Evolutionary conservation across 1,284 basidiomycete genomes (phyloP).

Genomic region (Microbotryomycetes sp.): DNA sequence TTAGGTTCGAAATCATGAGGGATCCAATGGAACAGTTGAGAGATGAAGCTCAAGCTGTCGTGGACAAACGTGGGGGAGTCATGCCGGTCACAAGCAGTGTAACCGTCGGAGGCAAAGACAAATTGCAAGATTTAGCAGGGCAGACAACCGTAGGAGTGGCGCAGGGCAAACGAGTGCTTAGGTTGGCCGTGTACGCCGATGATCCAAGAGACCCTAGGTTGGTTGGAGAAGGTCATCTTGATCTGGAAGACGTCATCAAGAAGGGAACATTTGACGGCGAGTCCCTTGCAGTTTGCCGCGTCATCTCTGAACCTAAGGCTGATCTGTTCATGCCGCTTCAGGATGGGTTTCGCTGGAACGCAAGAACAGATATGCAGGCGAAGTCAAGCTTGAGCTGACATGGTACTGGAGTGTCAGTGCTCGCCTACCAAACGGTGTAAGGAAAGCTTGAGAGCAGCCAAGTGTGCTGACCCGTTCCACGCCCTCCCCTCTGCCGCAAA

Average conservation of each 20-base stretch:
- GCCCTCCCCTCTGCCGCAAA: too few species aligned
- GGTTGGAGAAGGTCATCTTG: constrained; percentile 83
- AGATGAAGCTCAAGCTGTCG: constrained; percentile 45
- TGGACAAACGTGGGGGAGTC: constrained; percentile 50
- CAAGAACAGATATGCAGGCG: constrained; percentile 88
- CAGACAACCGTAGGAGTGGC: constrained; percentile 55
- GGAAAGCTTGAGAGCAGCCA: too few species aligned
- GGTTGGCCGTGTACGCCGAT: constrained; percentile 84
- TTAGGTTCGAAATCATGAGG: constrained; percentile 85
- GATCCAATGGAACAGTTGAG: constrained; percentile 62
- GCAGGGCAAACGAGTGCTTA: constrained; percentile 49
- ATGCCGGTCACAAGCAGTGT: constrained; percentile 1
- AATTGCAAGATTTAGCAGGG: constrained; percentile 19
- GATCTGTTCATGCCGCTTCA: constrained; percentile 40
- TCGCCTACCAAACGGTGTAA: too few species aligned
- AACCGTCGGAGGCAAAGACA: constrained; percentile 14
- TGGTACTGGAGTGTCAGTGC: constrained; percentile 88
- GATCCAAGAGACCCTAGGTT: constrained; percentile 91
- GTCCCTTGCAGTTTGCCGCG: constrained; percentile 38
- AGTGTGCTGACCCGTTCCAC: neutral
- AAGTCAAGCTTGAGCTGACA: constrained; percentile 88
- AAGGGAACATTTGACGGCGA: constrained; percentile 94
- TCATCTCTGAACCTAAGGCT: constrained; percentile 6
- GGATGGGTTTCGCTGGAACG: constrained; percentile 88
- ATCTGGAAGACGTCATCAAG: constrained; percentile 81